Conservation (phyloP, 129 eudicot species). For the Heracleum sosnowskyi region DNA sequence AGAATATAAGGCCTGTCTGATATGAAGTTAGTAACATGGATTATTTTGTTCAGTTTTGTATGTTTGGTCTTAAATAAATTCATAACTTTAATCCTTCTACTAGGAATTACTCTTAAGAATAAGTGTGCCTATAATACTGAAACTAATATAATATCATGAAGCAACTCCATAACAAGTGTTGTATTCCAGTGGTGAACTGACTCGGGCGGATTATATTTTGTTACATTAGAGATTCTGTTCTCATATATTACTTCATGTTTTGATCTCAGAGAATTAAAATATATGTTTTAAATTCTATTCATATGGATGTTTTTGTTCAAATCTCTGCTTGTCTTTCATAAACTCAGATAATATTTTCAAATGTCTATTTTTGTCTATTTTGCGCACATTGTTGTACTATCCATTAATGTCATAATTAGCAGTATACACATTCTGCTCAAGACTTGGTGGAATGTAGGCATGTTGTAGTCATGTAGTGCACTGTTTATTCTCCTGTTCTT, state of each 20-base stretch:
- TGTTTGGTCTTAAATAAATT: background rate
- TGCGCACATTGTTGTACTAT: background rate
- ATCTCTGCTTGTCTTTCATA: background rate
- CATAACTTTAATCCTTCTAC: background rate
- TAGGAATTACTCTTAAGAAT: background rate
- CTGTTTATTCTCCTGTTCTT: background rate
- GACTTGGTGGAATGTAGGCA: background rate
- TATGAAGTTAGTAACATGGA: background rate
- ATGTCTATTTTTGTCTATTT: background rate
- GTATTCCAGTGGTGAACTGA: background rate
- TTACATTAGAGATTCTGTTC: background rate
- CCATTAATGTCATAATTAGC: background rate
- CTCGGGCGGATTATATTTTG: background rate
- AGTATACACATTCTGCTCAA: background rate
- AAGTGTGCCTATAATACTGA: background rate
- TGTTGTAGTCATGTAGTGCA: background rate
- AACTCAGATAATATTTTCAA: background rate
- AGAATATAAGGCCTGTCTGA: background rate
- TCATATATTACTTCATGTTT: background rate
- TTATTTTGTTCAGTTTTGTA: background rate
- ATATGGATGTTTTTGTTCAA: background rate
- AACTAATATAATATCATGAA: background rate
- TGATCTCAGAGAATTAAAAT: background rate
- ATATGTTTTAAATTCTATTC: background rate
- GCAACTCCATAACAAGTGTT: background rate